Evolutionary conservation across 768 basidiomycete species (phyloP).

Genomic region (Lentinula guzmanii): DNA sequence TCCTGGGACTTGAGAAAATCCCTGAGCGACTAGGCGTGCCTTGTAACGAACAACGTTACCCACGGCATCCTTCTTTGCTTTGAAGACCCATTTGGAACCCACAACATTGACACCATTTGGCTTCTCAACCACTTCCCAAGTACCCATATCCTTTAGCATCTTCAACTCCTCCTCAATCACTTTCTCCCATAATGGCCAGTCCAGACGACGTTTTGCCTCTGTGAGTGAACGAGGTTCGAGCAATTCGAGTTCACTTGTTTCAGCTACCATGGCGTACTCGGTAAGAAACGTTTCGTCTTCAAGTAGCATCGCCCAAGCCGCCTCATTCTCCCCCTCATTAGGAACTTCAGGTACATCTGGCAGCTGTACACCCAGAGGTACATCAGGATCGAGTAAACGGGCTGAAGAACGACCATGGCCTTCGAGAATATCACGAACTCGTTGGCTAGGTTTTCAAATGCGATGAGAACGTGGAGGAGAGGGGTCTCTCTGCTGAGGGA

Average conservation of each 20-base stretch:
- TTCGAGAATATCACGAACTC: neutral
- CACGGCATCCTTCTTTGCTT: constrained; percentile 18
- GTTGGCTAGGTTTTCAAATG: neutral
- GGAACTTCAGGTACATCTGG: neutral
- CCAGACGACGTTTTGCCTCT: constrained; percentile 7
- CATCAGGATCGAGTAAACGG: no score
- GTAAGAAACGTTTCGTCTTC: constrained; percentile 5
- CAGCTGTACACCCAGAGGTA: neutral
- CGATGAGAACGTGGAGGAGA: neutral
- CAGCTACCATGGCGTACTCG: constrained; percentile 16
- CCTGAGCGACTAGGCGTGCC: constrained; percentile 26
- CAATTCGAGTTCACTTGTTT: constrained; percentile 14
- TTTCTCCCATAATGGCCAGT: constrained; percentile 10
- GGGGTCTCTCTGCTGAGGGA: neutral
- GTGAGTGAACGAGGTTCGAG: constrained; percentile 3
- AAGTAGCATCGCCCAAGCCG: neutral
- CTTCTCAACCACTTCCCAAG: constrained; percentile 14
- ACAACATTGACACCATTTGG: constrained; percentile 7
- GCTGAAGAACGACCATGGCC: neutral
- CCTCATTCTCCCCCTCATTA: neutral
- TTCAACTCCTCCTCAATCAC: constrained; percentile 14
- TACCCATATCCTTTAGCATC: constrained; percentile 11
- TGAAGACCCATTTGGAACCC: constrained; percentile 20
- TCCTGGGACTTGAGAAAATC: constrained; percentile 26
- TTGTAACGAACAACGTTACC: constrained; percentile 22